These are phyloP conservation scores for Solanum sejunctum DNA, from an alignment of 257 asterid species.

Conservation along the genomic window DNA sequence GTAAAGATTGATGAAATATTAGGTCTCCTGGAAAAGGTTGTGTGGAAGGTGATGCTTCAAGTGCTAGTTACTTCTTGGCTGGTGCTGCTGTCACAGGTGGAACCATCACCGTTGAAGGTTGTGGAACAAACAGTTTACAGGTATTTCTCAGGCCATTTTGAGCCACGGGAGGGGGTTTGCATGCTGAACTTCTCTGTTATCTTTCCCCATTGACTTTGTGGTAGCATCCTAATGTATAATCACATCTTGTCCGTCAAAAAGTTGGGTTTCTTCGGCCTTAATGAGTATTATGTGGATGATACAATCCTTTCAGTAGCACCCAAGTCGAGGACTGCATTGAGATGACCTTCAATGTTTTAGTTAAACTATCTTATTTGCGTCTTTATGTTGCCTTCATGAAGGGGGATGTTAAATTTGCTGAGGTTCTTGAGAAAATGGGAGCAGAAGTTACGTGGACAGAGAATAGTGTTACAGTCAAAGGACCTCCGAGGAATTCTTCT, in stretches of 20 bases:
- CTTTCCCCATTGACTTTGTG: background rate
- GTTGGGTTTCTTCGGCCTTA: background rate
- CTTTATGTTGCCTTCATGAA: constrained; percentile 6
- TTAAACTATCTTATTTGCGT: background rate
- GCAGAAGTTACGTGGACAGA: constrained; percentile 90
- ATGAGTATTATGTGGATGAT: background rate
- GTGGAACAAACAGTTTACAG: constrained; percentile 97
- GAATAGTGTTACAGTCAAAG: constrained; percentile 85
- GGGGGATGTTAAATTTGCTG: constrained; percentile 92
- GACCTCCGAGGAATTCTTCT: constrained; percentile 46
- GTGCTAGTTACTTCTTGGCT: constrained; percentile 99
- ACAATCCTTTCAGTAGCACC: background rate
- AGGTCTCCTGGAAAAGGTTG: constrained; percentile 95
- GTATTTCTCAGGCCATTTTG: constrained; percentile 15
- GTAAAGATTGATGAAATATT: background rate
- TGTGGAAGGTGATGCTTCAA: constrained; percentile 99
- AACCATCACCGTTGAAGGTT: constrained; percentile 83
- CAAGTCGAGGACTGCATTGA: background rate
- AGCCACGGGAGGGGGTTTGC: background rate
- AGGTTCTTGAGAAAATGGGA: constrained; percentile 93
- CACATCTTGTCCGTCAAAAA: background rate
- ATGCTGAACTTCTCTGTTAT: background rate
- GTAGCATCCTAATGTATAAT: background rate
- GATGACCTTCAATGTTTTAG: background rate
- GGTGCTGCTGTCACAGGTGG: constrained; percentile 64